Evolutionary conservation across 2,329 filamentous ascomycete genomes (phyloP).

Genomic region (Aspergillus sp.): DNA sequence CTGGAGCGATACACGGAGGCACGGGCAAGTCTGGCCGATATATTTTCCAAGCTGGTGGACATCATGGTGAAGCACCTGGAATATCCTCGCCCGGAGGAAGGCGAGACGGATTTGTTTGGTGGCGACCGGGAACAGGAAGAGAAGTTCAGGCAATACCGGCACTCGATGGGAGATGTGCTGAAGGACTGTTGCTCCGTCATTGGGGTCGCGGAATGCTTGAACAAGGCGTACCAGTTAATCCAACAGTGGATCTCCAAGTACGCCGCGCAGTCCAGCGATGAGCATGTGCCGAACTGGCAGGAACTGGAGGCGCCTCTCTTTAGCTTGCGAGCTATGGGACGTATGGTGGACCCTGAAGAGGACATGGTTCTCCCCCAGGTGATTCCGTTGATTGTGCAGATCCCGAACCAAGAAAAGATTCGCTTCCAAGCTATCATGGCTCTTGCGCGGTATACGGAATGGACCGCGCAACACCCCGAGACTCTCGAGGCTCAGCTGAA

Average conservation of each 20-base stretch:
- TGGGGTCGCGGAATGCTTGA: constrained; percentile 84
- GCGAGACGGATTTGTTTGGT: constrained; percentile 84
- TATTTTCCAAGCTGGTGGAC: constrained; percentile 88
- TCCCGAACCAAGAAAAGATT: constrained; percentile 95
- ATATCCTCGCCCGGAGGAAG: constrained; percentile 75
- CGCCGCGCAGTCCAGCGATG: constrained; percentile 69
- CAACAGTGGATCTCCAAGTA: constrained; percentile 85
- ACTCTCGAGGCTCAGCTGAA: constrained; percentile 90
- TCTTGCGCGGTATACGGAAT: constrained; percentile 92
- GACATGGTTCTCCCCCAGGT: constrained; percentile 83
- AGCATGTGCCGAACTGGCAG: constrained; percentile 90
- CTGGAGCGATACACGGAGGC: constrained; percentile 86
- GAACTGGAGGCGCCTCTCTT: constrained; percentile 93
- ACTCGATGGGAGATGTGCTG: constrained; percentile 95
- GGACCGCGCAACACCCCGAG: constrained; percentile 91
- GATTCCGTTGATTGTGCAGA: constrained; percentile 89
- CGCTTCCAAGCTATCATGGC: constrained; percentile 98
- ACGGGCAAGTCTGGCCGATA: constrained; percentile 70
- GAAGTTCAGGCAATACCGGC: constrained; percentile 93
- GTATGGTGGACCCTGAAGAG: constrained; percentile 91
- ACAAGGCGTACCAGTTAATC: constrained; percentile 83
- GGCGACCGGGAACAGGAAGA: constrained; percentile 95
- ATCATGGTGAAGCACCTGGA: constrained; percentile 88
- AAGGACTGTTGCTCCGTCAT: constrained; percentile 98
- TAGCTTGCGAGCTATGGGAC: constrained; percentile 90